A percentile compares a stretch with the other conserved stretches of the same genome.
These are phyloP conservation scores for Hypoxylon sp. DNA, from an alignment of 2,329 filamentous ascomycete species.

Conservation along the genomic window DNA sequence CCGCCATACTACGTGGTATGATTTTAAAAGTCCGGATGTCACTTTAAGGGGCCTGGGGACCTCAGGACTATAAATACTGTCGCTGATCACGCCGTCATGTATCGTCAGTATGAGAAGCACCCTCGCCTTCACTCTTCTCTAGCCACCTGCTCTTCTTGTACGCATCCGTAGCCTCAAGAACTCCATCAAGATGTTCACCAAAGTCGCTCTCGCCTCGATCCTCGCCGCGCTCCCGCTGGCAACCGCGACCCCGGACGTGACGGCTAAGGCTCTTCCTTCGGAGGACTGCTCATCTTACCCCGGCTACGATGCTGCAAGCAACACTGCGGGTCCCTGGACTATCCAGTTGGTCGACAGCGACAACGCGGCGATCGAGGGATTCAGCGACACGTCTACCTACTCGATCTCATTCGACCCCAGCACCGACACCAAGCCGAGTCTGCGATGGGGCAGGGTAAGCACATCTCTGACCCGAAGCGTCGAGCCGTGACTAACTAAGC, in stretches of 20 bases:
- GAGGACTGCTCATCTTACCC: conserved; percentile 33
- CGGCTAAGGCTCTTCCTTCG: conserved; percentile 22
- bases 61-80: conserved; percentile 20
- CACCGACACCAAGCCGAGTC: conserved; percentile 27
- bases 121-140: conserved; percentile 5
- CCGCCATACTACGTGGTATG: conserved; percentile 2
- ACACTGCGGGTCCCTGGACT: conserved; percentile 33
- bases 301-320: conserved; percentile 27
- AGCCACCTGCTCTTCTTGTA: not conserved
- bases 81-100: not conserved
- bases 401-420: conserved; percentile 26
- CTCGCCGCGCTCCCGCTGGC: conserved; percentile 26
- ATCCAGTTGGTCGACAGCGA: conserved; percentile 30
- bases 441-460: conserved; percentile 34
- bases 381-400: conserved; percentile 32
- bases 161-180: not conserved
- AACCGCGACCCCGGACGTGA: conserved; percentile 29
- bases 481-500: conserved; percentile 2
- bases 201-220: conserved; percentile 32
- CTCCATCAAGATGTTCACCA: conserved; percentile 25
- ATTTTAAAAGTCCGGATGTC: not conserved
- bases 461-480: not conserved
- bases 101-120: not conserved
- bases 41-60: conserved; percentile 14
- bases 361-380: conserved; percentile 33